phyloP scores from a whole-genome alignment of 2,329 filamentous ascomycete species.

The Colletotrichum sp. region DNA sequence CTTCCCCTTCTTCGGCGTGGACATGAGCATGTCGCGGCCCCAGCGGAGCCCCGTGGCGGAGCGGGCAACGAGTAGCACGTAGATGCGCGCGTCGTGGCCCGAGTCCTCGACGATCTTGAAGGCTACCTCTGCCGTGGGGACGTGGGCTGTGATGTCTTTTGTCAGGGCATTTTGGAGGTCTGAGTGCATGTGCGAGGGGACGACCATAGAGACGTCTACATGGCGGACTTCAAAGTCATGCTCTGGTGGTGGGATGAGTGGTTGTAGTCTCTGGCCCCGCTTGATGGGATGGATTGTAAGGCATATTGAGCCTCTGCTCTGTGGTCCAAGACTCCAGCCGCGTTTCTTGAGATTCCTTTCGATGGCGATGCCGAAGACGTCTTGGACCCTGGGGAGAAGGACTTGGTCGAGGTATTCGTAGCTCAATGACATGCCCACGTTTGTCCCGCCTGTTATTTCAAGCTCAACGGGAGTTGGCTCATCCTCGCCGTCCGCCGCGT shows the following conservation, averaged over 20 bases:
- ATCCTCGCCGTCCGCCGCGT: slow-evolving; percentile 47
- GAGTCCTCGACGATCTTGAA: slow-evolving; percentile 58
- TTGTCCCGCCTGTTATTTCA: slow-evolving; percentile 63
- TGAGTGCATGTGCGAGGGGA: slow-evolving; percentile 48
- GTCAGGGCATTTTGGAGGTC: slow-evolving; percentile 45
- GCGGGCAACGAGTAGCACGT: slow-evolving; percentile 61
- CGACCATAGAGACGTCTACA: slow-evolving; percentile 58
- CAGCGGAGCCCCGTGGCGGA: slow-evolving; percentile 48
- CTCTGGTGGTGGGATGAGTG: slow-evolving; percentile 22
- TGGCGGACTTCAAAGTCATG: slow-evolving; percentile 41
- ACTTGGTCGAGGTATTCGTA: slow-evolving; percentile 69
- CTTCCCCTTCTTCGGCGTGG: slow-evolving; percentile 45
- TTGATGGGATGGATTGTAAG: slow-evolving; percentile 43
- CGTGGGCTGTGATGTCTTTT: slow-evolving; percentile 43
- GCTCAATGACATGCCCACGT: slow-evolving; percentile 61
- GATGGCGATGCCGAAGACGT: slow-evolving; percentile 53
- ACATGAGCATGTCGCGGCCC: slow-evolving; percentile 51
- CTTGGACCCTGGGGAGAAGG: slow-evolving; percentile 58
- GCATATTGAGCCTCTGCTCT: slow-evolving; percentile 45
- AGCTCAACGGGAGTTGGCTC: slow-evolving; percentile 46
- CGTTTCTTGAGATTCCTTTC: slow-evolving; percentile 49
- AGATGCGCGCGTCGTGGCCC: slow-evolving; percentile 54
- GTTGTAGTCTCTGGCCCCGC: slow-evolving; percentile 39
- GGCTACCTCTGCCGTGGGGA: slow-evolving; percentile 47
- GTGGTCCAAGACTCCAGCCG: slow-evolving; percentile 56